Evolutionary conservation across 345 rosid species (phyloP).

Genomic region (Aegle marmelos): DNA sequence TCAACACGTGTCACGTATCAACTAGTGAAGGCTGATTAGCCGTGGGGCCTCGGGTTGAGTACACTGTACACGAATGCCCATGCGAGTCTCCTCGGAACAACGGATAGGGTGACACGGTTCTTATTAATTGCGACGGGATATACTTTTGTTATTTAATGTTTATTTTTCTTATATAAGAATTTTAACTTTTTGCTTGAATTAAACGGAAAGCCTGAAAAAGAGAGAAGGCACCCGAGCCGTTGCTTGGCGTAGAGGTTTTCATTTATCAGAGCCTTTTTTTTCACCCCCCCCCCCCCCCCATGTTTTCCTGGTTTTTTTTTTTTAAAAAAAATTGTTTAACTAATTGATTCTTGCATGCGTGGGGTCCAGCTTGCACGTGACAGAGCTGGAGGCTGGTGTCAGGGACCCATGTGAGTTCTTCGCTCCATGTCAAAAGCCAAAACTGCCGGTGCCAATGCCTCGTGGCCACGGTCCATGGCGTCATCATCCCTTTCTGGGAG

Average conservation of each 20-base stretch:
- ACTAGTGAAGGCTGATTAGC: slow-evolving; percentile 5
- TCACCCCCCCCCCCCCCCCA: neutral
- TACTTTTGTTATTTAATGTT: neutral
- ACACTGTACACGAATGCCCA: slow-evolving; percentile 16
- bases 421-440: slow-evolving; percentile 34
- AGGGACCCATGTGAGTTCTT: slow-evolving; percentile 47
- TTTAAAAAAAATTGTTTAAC: neutral
- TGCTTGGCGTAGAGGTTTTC: slow-evolving; percentile 54
- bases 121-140: slow-evolving; percentile 6
- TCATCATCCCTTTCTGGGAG: neutral
- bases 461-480: slow-evolving; percentile 29
- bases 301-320: neutral
- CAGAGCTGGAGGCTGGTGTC: slow-evolving; percentile 37
- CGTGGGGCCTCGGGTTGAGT: slow-evolving; percentile 12
- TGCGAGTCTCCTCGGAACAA: slow-evolving; percentile 2
- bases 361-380: slow-evolving; percentile 48
- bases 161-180: neutral
- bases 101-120: slow-evolving; percentile 19
- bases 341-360: slow-evolving; percentile 13
- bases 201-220: slow-evolving; percentile 46
- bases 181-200: slow-evolving; percentile 32
- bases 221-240: slow-evolving; percentile 35
- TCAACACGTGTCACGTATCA: slow-evolving; percentile 27
- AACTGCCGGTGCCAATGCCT: slow-evolving; percentile 49
- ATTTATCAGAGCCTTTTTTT: neutral